These are phyloP conservation scores for Arbutus unedo DNA, from an alignment of 148 eudicot species.

Conservation along the genomic window DNA sequence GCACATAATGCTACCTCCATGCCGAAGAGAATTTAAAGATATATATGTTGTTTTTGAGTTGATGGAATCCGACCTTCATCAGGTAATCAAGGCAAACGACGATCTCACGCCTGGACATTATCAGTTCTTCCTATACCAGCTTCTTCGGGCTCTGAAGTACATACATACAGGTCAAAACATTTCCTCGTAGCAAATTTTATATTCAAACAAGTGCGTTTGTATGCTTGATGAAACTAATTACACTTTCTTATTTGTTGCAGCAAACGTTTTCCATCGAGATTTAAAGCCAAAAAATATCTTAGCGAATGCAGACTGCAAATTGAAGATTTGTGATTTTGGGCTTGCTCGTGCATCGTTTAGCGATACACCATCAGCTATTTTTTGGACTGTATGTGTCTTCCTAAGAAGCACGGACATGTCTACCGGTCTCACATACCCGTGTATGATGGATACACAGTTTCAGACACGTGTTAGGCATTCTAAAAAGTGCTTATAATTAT, in stretches of 20 bases:
- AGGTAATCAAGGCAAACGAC: conserved; percentile 61
- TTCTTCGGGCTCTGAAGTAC: conserved; percentile 62
- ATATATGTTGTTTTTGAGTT: conserved; percentile 65
- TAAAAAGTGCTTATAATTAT: neutral
- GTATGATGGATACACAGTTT: neutral
- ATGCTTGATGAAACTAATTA: neutral
- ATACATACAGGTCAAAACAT: conserved; percentile 51
- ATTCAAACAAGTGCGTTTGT: neutral
- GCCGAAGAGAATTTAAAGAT: conserved; percentile 65
- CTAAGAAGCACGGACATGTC: conserved; percentile 2
- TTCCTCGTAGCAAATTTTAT: conserved; percentile 6
- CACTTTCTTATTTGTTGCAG: conserved; percentile 26
- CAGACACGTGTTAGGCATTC: neutral
- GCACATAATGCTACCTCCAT: conserved; percentile 71
- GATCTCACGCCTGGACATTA: conserved; percentile 62
- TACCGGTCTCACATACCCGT: neutral
- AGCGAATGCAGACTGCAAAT: conserved; percentile 64
- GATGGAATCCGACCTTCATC: conserved; percentile 68
- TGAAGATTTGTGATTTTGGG: conserved; percentile 64
- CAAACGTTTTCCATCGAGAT: conserved; percentile 56
- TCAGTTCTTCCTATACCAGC: conserved; percentile 65
- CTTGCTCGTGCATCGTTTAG: conserved; percentile 57
- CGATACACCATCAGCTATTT: conserved; percentile 54
- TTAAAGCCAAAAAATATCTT: conserved; percentile 58
- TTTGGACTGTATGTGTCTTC: conserved; percentile 53